Evolutionary conservation across 176 grass and related monocot species (phyloP), one percentile per base, ranked within the genome.

Genomic region (Bolboschoenus planiculmis): DNA sequence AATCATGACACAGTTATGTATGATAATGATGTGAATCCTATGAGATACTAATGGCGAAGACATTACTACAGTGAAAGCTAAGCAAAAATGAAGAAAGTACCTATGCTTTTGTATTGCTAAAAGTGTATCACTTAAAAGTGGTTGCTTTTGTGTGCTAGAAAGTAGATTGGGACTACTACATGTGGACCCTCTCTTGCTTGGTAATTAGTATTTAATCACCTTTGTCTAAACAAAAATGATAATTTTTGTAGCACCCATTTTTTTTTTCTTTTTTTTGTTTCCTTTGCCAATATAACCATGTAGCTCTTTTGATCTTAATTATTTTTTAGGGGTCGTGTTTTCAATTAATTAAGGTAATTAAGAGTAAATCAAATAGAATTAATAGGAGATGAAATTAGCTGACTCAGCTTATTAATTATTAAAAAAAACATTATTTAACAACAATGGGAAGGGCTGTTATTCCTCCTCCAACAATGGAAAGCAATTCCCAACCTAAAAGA

Each of bases 41-140:
- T 6, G 16, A 39, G 63, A 20, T 73, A 73, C 21, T 46, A 73
- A 46, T 46, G 68, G 21, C 21, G 68, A 46, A 44, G 68, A 73
- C 68, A 73, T 47, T 73, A 46, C 39, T 14, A 72, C 39, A 73
- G 39, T 46, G 3, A 73, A 46, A 26, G 62, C 37, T 46, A 72
- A 72, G 68, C 68, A 47, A 73, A 73, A 73, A 47, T 26, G 42
- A 73, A 73, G 37, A 73, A 73, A 73, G 10, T 27, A 46, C 11
- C 40, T 21, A 73, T 27, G 40, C 9, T 47, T 73, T 73, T 46
- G 30, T 27, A 73, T 72, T 10, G n/a, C 35, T 61, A 61, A 61
- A 73, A 46, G 21, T 72, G 67, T 26, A 71, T 24, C n/a, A 20
- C 6, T 66, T 40, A 23, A 44, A 43, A 43, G 37, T 2, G n/a